phyloP scores from a whole-genome alignment of 2,329 filamentous ascomycete species.

The Alternaria atra region DNA sequence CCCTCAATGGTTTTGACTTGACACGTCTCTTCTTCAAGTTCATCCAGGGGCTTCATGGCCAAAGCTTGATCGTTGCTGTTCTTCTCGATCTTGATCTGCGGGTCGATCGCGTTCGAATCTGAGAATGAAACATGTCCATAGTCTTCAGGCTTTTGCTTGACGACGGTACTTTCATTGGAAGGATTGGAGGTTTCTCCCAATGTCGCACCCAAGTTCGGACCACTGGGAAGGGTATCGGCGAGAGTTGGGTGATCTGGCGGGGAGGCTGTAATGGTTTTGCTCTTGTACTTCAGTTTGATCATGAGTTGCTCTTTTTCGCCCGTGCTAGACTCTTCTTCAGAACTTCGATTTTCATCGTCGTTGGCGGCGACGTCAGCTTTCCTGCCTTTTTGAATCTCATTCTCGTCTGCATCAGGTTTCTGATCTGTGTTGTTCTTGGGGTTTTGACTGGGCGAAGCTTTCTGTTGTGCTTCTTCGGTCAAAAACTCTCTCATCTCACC shows the following conservation, averaged over 20 bases:
- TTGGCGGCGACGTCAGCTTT: not conserved
- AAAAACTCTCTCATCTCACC: not conserved
- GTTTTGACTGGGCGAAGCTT: not conserved
- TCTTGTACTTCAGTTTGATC: conserved; percentile 5
- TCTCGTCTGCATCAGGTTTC: not conserved
- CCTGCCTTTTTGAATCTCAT: not conserved
- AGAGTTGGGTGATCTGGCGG: not conserved
- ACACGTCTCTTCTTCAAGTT: not conserved
- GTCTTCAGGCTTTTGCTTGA: not conserved
- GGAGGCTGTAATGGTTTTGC: not conserved
- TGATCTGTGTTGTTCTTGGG: not conserved
- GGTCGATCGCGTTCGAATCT: not conserved
- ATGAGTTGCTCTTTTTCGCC: not conserved
- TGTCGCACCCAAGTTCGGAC: too few relatives aligned
- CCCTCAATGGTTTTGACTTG: not conserved
- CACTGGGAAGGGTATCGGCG: not conserved
- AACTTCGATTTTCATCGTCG: not conserved
- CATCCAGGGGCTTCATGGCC: not conserved
- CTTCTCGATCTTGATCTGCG: not conserved
- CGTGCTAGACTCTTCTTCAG: not conserved
- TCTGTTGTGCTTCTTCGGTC: not conserved
- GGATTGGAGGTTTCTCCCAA: too few relatives aligned
- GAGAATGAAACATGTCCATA: not conserved
- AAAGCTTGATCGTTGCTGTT: not conserved
- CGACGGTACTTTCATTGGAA: not conserved